These are phyloP conservation scores for Ceratobasidium sp. DNA, from an alignment of 1,284 basidiomycete genomes.

Conservation along the genomic window DNA sequence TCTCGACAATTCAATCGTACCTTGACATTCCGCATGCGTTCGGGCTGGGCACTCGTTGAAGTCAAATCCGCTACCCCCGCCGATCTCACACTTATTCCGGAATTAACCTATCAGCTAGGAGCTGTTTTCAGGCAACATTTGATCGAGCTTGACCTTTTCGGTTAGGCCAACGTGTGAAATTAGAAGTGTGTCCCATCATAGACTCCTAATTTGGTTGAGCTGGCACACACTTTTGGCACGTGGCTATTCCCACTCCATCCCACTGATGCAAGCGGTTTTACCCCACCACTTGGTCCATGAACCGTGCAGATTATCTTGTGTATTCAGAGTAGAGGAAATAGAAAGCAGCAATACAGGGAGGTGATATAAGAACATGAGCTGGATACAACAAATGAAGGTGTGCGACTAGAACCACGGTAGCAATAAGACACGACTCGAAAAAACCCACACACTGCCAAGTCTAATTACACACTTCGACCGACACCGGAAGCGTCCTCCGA, in stretches of 20 bases:
- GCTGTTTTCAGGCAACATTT: not conserved
- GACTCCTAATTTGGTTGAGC: not conserved
- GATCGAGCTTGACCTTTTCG: slow-evolving; percentile 1
- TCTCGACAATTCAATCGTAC: not conserved
- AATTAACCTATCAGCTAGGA: not conserved
- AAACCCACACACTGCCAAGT: not conserved
- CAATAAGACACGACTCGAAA: slow-evolving; percentile 15
- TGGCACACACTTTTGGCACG: not conserved
- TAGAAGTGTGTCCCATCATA: not conserved
- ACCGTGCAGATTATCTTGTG: not conserved
- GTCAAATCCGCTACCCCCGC: not conserved
- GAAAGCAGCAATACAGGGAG: not conserved
- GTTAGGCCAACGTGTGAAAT: not conserved
- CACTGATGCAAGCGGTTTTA: not conserved
- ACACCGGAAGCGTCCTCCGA: slow-evolving; percentile 4
- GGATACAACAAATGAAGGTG: slow-evolving; percentile 1
- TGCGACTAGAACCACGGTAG: not conserved
- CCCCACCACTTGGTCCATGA: not conserved
- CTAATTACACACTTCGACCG: not conserved
- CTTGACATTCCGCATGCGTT: not conserved
- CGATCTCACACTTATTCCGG: not conserved
- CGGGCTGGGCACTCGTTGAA: not conserved
- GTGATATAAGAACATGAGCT: not conserved
- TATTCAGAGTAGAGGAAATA: not conserved
- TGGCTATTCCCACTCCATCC: not conserved